Percentiles rank a stretch among this genome's conserved stretches.
Evolutionary conservation across 352 stramenopile species (phyloP).

Genomic region (Globisporangium polare): DNA sequence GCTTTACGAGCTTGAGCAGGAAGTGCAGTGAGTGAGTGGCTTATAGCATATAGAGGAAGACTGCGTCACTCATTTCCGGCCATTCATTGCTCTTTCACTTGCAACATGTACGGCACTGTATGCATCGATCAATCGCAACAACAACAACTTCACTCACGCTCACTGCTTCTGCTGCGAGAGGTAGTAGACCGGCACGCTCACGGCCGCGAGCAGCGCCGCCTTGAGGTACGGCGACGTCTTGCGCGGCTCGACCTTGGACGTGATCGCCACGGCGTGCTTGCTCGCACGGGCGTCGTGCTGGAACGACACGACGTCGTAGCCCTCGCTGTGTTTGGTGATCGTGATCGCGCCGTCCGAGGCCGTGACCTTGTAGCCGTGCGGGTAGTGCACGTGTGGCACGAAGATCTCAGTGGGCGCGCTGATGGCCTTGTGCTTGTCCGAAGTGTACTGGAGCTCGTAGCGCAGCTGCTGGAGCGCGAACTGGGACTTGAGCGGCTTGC

Average conservation of each 20-base stretch:
- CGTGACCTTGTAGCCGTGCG: constrained; percentile 46
- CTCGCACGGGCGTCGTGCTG: constrained; percentile 27
- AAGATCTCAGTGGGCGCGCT: constrained; percentile 49
- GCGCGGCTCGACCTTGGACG: constrained; percentile 23
- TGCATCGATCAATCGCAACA: not conserved
- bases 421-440: constrained; percentile 20
- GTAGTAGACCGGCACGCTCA: constrained; percentile 11
- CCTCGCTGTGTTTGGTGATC: constrained; percentile 35
- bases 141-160: not conserved
- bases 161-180: constrained; percentile 3
- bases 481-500: constrained; percentile 47
- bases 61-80: not conserved
- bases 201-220: constrained; percentile 11
- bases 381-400: constrained; percentile 74
- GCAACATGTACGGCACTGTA: constrained; percentile 1
- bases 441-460: constrained; percentile 61
- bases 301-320: constrained; percentile 54
- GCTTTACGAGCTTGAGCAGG: constrained; percentile 17
- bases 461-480: constrained; percentile 42
- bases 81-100: not conserved
- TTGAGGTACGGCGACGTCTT: constrained; percentile 15
- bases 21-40: not conserved
- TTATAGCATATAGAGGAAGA: not conserved
- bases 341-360: constrained; percentile 58
- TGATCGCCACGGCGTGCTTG: constrained; percentile 39